Conservation (phyloP, 2,329 filamentous ascomycete genomes). For the Blastomyces percursus region DNA sequence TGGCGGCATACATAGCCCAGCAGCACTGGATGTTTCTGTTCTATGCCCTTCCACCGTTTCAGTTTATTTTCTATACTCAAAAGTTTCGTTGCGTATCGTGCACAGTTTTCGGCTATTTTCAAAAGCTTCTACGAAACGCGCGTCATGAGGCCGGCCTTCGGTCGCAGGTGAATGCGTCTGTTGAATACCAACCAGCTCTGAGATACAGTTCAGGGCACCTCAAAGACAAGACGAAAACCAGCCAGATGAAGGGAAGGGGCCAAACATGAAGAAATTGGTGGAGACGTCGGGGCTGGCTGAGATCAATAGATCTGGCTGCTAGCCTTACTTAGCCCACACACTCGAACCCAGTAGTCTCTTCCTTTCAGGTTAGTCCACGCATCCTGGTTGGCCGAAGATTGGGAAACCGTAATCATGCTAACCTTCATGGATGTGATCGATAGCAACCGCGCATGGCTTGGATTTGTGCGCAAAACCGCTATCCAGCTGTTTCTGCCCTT, state of each 20-base stretch:
- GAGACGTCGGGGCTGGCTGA: not conserved
- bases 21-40: too few species aligned
- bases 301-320: conserved; percentile 3
- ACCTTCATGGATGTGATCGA: not conserved
- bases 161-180: not conserved
- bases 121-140: not conserved
- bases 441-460: not conserved
- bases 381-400: not conserved
- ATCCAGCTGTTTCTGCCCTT: too few species aligned
- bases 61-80: not conserved
- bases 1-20: not conserved
- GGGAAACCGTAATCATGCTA: not conserved
- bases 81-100: not conserved
- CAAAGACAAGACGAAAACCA: too few species aligned
- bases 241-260: too few species aligned
- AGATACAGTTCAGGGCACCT: not conserved
- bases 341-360: not conserved
- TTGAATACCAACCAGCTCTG: not conserved
- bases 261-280: not conserved
- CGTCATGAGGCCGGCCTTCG: not conserved
- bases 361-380: not conserved
- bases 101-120: not conserved
- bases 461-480: too few species aligned
- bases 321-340: not conserved
- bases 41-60: not conserved